Percentiles rank a stretch among this genome's conserved stretches.
phyloP scores from a whole-genome alignment of 306 rosid genomes.

The apple (Malus domestica) region DNA sequence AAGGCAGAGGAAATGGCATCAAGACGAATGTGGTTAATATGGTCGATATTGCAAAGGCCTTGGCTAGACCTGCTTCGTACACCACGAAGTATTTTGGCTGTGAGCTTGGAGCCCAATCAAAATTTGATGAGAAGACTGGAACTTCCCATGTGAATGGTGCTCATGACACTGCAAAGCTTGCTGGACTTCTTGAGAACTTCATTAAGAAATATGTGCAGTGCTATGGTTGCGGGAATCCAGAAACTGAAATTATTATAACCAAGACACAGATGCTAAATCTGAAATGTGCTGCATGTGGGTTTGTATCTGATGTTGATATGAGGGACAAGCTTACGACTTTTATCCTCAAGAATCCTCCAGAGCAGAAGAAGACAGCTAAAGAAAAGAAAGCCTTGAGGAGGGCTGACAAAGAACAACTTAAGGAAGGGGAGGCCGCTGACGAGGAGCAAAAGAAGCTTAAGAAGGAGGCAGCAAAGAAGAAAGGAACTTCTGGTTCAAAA shows the following conservation, averaged over 20 bases:
- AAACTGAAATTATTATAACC: constrained; percentile 63
- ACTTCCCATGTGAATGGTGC: constrained; percentile 69
- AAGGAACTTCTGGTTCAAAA: constrained; percentile 39
- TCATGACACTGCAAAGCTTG: constrained; percentile 72
- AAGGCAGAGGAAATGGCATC: constrained; percentile 86
- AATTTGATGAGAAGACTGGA: constrained; percentile 75
- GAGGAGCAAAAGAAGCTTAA: constrained; percentile 59
- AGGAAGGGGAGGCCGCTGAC: constrained; percentile 74
- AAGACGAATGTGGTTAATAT: constrained; percentile 70
- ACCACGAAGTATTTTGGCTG: constrained; percentile 75
- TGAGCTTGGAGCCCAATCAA: constrained; percentile 84
- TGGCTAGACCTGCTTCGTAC: constrained; percentile 75
- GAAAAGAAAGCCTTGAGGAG: constrained; percentile 81
- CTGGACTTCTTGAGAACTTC: constrained; percentile 72
- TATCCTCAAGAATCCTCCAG: constrained; percentile 74
- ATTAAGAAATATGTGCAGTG: constrained; percentile 83
- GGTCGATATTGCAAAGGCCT: constrained; percentile 83
- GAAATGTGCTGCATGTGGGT: constrained; percentile 85
- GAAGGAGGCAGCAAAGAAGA: constrained; percentile 56
- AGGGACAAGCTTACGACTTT: constrained; percentile 76
- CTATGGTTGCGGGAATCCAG: constrained; percentile 77
- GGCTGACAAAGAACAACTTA: constrained; percentile 74
- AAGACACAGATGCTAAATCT: constrained; percentile 66
- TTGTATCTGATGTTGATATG: constrained; percentile 73
- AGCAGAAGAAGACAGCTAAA: constrained; percentile 57